Evolutionary conservation across 305 asterid species (phyloP), one percentile per base, ranked within the genome.

Genomic region (Fraxinus latifolia): DNA sequence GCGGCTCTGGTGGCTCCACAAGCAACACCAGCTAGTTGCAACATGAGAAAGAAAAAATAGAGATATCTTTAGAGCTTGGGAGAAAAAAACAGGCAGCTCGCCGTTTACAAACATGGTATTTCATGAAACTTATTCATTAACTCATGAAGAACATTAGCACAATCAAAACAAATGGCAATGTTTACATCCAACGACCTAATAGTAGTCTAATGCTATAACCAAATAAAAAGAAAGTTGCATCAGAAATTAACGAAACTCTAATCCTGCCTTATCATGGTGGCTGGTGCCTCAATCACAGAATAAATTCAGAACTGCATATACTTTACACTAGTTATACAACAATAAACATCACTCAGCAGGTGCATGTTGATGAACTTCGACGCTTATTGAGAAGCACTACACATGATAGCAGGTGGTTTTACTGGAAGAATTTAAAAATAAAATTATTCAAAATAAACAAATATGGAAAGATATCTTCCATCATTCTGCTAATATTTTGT

Each of bases 1-100:
- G 98, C 98, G 8, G 99, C 99, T 91, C 98, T 91, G 77, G 99
- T 95, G 84, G 99, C 96, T 81, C 97, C 99, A 89, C 99, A 93
- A 82, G 99, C 98, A 84, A 95, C 99, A 39, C 98, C 99, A 89
- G 98, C 99, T 95, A 78, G 83, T 55, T 72, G 21, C 79, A 83
- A 81, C 83, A 85, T 70, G 72, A 79, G 37, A 72, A 32, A 19
- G 78, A 76, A 77, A 37, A 37, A 37, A 37, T 37, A 1, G 12
- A 79, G 74, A 77, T 39, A 47, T 65, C 32, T 23, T 23, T 29
- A 62, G 71, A 19, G 27, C 71, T 53, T 3, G 29, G 88, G 80
- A 80, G 68, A 15, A 68, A 15, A 79, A 14, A 58, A 23, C 6
- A 62, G 71, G 71, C 62, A 53, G 62, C 23, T 53, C 2, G 12